phyloP scores from a whole-genome alignment of 2,329 filamentous ascomycete genomes.

The Pseudonectria buxi region DNA sequence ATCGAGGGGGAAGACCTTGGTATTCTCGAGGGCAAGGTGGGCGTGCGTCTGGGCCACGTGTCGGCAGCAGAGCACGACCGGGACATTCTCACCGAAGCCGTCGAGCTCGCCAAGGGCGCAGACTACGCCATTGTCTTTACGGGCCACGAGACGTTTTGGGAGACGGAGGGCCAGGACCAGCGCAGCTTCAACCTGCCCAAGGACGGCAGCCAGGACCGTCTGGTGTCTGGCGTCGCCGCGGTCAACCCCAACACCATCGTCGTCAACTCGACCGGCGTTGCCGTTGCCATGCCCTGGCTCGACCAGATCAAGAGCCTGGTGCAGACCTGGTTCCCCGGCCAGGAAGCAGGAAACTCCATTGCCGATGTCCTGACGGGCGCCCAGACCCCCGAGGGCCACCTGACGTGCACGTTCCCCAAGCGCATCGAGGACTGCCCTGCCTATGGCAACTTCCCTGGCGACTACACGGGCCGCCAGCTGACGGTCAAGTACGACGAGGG shows the following conservation, averaged over 20 bases:
- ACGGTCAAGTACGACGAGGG: constrained; percentile 59
- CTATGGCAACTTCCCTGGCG: constrained; percentile 51
- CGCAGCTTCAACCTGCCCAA: constrained; percentile 6
- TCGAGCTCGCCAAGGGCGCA: constrained; percentile 3
- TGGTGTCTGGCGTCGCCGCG: constrained; percentile 48
- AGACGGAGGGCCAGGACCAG: constrained; percentile 10
- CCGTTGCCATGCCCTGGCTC: constrained; percentile 50
- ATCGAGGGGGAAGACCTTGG: constrained; percentile 4
- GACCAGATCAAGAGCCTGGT: constrained; percentile 48
- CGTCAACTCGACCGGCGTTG: constrained; percentile 56
- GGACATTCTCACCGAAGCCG: constrained; percentile 4
- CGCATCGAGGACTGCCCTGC: constrained; percentile 54
- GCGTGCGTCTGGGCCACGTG: constrained; percentile 5
- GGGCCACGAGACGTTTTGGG: constrained; percentile 7
- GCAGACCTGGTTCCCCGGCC: constrained; percentile 62
- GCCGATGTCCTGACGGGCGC: constrained; percentile 58
- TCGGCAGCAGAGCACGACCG: constrained; percentile 3
- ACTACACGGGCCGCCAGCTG: constrained; percentile 36
- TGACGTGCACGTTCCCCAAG: constrained; percentile 54
- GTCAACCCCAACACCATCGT: constrained; percentile 52
- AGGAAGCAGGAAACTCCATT: constrained; percentile 61
- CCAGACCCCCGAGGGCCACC: constrained; percentile 45
- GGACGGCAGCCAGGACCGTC: constrained; percentile 36
- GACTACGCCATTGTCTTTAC: constrained; percentile 9
- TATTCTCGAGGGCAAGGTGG: constrained; percentile 6